These are phyloP conservation scores for Populus euphratica DNA, from an alignment of 345 rosid species.

Conservation along the genomic window DNA sequence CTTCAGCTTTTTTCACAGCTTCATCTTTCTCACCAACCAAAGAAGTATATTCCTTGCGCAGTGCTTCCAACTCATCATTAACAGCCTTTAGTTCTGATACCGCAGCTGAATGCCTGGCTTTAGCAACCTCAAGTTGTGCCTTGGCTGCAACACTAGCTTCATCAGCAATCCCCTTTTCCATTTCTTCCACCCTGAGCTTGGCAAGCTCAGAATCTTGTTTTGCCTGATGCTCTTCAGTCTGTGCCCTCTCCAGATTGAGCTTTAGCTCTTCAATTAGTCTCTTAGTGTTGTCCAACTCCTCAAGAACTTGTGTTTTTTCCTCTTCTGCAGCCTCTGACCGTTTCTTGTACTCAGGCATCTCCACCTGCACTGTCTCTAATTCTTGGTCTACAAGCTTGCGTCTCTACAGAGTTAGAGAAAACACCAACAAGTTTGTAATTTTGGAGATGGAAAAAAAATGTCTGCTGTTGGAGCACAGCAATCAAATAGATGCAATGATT, in stretches of 20 bases:
- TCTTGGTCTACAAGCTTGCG: slow-evolving; percentile 70
- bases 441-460: not conserved
- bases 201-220: slow-evolving; percentile 91
- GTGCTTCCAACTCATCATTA: slow-evolving; percentile 58
- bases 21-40: slow-evolving; percentile 55
- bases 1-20: slow-evolving; percentile 70
- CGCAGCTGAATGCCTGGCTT: slow-evolving; percentile 70
- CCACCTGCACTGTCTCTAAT: slow-evolving; percentile 58
- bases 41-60: slow-evolving; percentile 48
- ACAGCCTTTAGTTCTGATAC: slow-evolving; percentile 67
- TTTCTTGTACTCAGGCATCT: slow-evolving; percentile 62
- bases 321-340: slow-evolving; percentile 60
- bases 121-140: slow-evolving; percentile 93
- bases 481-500: not conserved
- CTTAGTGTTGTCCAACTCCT: slow-evolving; percentile 75
- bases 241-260: slow-evolving; percentile 83
- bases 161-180: slow-evolving; percentile 88
- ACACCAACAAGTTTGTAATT: slow-evolving; percentile 4
- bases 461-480: slow-evolving; percentile 1
- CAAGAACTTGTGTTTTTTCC: slow-evolving; percentile 49
- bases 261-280: slow-evolving; percentile 80
- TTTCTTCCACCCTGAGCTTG: slow-evolving; percentile 80
- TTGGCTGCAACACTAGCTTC: slow-evolving; percentile 90
- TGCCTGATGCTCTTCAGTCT: slow-evolving; percentile 85
- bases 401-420: slow-evolving; percentile 41